Conservation (phyloP, 495 filamentous ascomycete genomes). For the Ascodesmis nigricans region DNA sequence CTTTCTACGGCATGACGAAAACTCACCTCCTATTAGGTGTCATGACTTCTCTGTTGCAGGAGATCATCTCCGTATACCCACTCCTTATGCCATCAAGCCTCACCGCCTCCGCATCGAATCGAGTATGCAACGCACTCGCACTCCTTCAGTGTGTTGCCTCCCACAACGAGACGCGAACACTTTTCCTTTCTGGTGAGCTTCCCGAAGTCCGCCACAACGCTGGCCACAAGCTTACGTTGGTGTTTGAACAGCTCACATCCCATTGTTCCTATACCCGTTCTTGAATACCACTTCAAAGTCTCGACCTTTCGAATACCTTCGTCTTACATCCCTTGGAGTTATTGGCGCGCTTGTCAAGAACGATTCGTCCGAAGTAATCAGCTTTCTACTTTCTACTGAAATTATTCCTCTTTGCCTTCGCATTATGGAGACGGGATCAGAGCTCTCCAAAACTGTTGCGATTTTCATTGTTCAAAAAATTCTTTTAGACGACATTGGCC, state of each 20-base stretch:
- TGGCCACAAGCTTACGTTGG: conserved; percentile 1
- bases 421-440: conserved; percentile 98
- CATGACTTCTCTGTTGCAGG: conserved; percentile 91
- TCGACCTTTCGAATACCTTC: conserved; percentile 91
- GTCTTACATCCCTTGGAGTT: conserved; percentile 90
- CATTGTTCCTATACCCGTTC: conserved; percentile 94
- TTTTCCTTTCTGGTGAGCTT: conserved; percentile 70
- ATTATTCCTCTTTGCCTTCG: conserved; percentile 95
- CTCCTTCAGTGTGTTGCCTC: conserved; percentile 94
- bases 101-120: conserved; percentile 86
- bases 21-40: conserved; percentile 43
- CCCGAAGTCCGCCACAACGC: not conserved
- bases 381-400: conserved; percentile 94
- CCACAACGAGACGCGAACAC: conserved; percentile 80
- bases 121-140: conserved; percentile 93
- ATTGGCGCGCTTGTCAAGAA: conserved; percentile 98
- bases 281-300: conserved; percentile 98
- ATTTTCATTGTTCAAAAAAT: conserved; percentile 99
- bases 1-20: too few species aligned
- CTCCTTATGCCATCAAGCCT: conserved; percentile 90
- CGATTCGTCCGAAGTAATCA: conserved; percentile 94
- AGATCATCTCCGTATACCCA: conserved; percentile 97
- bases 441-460: conserved; percentile 94
- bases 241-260: conserved; percentile 60
- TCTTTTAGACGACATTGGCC: conserved; percentile 83